Base-by-base conservation (phyloP, 2,329 filamentous ascomycete genomes). In the Arachnomyces sp. region DNA sequence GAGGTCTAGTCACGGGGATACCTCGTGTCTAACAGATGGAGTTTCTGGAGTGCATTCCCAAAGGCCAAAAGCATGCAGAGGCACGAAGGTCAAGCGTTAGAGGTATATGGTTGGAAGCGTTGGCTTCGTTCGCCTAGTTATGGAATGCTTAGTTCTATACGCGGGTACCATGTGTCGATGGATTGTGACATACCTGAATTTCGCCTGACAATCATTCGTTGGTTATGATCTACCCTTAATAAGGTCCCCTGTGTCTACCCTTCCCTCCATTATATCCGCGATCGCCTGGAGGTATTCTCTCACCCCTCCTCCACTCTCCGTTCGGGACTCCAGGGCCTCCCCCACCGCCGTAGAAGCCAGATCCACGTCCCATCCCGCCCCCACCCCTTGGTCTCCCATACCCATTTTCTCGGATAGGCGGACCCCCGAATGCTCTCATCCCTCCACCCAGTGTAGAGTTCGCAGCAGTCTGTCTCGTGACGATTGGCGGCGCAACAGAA, bases 401-500 rank as follows among this genome's bases (percentile, higher is more conserved):
- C 11, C 67, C 68, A 50, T 66, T 65, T 42, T 73, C 68, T 36
- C 68, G 61, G 12, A 52, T 51, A 50, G 49, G 39, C 36, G 44
- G 40, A 17, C 38, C 36, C 18, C 51, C 43, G 51, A 61, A 64
- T 38, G 56, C 65, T 42, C 58, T 58, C 61, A 62, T 66, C 2
- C 59, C 56, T 33, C 60, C 55, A 11, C 64, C 66, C 18, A 64
- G 55, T 29, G 35, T 64, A 51, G 66, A 49, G 12, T 60, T 65
- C n/a, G 69, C 62, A 1, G 67, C 66, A 38, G 63, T 61, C 28
- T 67, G 63, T 18, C 71, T 68, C 15, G 67, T 67, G 9, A 73
- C 68, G n/a, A 74, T 67, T 7, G 67, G 53, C 29, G 83, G 77
- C 32, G 81, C 80, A 30, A 93, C 79, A 25, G 76, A 76, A 0